Evolutionary conservation across 768 basidiomycete genomes (phyloP), one percentile per base, ranked within the genome.

Genomic region (Mycena floridula): DNA sequence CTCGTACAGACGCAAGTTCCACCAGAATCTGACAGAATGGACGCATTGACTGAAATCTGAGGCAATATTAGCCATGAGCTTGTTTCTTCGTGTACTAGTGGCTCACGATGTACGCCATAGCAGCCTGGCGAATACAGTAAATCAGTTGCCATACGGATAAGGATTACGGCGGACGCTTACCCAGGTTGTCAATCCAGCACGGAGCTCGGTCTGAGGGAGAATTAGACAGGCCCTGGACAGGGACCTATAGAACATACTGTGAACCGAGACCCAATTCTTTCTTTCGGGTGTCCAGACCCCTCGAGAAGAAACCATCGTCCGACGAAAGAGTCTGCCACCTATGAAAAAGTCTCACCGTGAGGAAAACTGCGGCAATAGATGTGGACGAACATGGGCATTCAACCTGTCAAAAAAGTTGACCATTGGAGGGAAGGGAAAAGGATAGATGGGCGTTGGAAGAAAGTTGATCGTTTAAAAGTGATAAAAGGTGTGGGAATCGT

Each of bases 1-100:
- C 18, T 48, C 28, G 43, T 41, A 36, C 89, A 93, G 30, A 77
- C 84, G 54, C 89, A 92, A 4, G 88, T 82, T 44, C 89, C 90
- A 37, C 89, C 90, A 1, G 83, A 74, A 52, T 82, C 79, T 3
- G 79, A 71, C 25, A 93, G 58, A 51, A 93, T 89, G 13, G 82
- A 69, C 5, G 89, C 86, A 56, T 93, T 93, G 56, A 93, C 89
- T 21, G 87, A 85, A 49, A 89, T 88, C 84, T 88, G 32, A 40
- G 22, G 25, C 18, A 25, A 23, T 12, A 41, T 50, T 48, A 40
- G 50, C 9, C 40, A 28, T 47, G 42, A 50, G 37, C 44, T 44
- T 28, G 9, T 0, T 18, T 20, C n/a, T 23, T 6, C 15, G 25
- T n/a, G n/a, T n/a, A n/a, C n/a, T n/a, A 43, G 35, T 44, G 18